Evolutionary conservation across 2,329 filamentous ascomycete genomes (phyloP), one percentile per base, ranked within the genome.

Genomic region (Diaporthe sp.): DNA sequence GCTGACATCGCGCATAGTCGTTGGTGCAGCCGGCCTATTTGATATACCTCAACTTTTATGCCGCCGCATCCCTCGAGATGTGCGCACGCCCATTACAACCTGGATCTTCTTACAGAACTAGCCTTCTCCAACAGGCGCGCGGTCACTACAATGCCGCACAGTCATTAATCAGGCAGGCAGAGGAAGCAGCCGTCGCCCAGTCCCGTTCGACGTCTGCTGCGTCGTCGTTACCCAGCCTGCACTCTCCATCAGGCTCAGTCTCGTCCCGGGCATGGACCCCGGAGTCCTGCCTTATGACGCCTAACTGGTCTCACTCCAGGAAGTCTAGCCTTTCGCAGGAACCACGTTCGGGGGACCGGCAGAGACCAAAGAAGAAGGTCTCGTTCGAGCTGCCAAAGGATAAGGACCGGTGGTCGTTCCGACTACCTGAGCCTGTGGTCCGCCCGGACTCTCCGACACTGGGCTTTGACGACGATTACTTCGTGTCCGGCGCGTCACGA

Each of bases 401-500:
- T 17, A 77, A 80, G 22, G 51, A 39, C 78, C 74, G 49, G 68
- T 78, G 31, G 78, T 79, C 82, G 51, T 87, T 85, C 74, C 80
- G 78, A 49, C 81, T 82, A 22, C 82, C 83, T 22, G 84, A 89
- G 78, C 88, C 88, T 28, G 82, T 87, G 44, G 85, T 90, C 76
- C 88, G 90, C 12, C 90, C 90, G 0, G 90, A 92, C 78, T 92
- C 90, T 4, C 90, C 90, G 1, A 92, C 90, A 0, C 86, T 92
- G 8, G 90, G 90, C 15, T 87, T 90, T 74, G 88, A 89, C 70
- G 87, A 88, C 77, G 83, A 82, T 61, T 82, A 85, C 75, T 82
- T 82, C 73, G 78, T 78, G 15, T 67, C 79, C 2, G 79, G 78
- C 39, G 73, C 79, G 1, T 68, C 78, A 9, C 78, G 78, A 13